Base-by-base conservation (phyloP, 768 basidiomycete species). In the Suillus luteus region DNA sequence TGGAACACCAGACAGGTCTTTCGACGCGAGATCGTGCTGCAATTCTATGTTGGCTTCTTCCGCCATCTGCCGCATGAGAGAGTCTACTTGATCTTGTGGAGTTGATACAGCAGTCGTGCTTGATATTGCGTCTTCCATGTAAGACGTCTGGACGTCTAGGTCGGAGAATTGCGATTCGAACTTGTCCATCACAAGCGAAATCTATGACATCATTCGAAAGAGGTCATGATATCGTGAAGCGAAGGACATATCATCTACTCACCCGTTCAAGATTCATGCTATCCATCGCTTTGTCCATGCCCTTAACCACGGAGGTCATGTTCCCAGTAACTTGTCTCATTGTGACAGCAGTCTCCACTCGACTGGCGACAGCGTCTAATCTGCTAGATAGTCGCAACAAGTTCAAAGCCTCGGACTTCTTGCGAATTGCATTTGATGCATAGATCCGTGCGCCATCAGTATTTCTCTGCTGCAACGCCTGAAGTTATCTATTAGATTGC, bases 281-380 rank as follows among this genome's bases (percentile, higher is more conserved):
- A 70, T 97, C 92, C 97, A 99, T 99, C 5, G 97, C 97, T 73
- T 91, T 93, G 75, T 99, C 97, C 97, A 99, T 99, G 40, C 95
- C 96, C 71, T 88, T 89, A 52, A 99, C 97, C 3, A 99, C 97
- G 41, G 89, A 90, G 17, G 94, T 89, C 96, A 99, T 97, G 75
- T 90, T 95, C 4, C 95, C 95, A 37, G 97, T 96, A 46, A 99
- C 92, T 77, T 93, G 86, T 57, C 93, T 87, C 94, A 99, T 98
- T 62, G 96, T 98, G 49, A 99, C 95, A 0, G 97, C 97, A 19
- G 97, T 99, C 79, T 99, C 97, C 1, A 99, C 96, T 31, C 96
- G 82, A 71, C 93, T 95, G 2, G 96, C 93, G 10, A 99, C 97
- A 12, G 97, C 96, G 73, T 99, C 97, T 76, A 99, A 92, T 33